Conservation (phyloP, 805 yeast genomes). For the Lipomyces spencermartinsiae region DNA sequence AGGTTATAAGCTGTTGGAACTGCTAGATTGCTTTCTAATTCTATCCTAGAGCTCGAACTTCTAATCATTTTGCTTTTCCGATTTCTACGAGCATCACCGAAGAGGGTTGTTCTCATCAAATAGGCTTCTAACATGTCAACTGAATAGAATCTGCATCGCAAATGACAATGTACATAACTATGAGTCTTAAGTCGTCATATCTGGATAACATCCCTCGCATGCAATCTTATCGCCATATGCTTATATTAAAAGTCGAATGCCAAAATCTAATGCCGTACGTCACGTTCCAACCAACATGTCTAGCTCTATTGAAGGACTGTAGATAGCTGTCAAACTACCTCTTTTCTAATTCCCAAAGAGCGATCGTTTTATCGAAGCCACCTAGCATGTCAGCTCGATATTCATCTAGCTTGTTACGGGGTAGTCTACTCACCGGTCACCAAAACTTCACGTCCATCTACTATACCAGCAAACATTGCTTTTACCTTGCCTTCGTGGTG, state of each 20-base stretch:
- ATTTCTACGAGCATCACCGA: slow-evolving; percentile 25
- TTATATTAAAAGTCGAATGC: background rate
- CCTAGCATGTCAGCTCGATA: slow-evolving; percentile 21
- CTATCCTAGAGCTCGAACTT: slow-evolving; percentile 40
- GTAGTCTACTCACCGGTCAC: slow-evolving; percentile 48
- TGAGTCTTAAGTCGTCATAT: background rate
- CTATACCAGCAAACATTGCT: slow-evolving; percentile 46
- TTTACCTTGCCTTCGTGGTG: slow-evolving; percentile 58
- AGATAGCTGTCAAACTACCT: slow-evolving; percentile 7
- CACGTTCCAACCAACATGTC: background rate
- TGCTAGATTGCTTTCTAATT: slow-evolving; percentile 40
- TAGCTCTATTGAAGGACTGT: background rate
- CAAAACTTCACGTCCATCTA: slow-evolving; percentile 49
- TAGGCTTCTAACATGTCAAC: slow-evolving; percentile 2
- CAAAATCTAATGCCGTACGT: background rate
- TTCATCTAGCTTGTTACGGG: background rate
- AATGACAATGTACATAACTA: background rate
- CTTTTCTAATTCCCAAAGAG: slow-evolving; percentile 45
- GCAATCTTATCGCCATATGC: background rate
- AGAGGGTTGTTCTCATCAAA: slow-evolving; percentile 14
- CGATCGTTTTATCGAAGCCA: slow-evolving; percentile 55
- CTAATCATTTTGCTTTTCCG: slow-evolving; percentile 39
- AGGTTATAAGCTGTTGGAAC: slow-evolving; percentile 43
- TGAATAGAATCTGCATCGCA: background rate
- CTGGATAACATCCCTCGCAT: background rate